A percentile compares a stretch with the other conserved stretches of the same genome.
phyloP scores from a whole-genome alignment of 2,329 filamentous ascomycete species.

The Aplosporella prunicola region DNA sequence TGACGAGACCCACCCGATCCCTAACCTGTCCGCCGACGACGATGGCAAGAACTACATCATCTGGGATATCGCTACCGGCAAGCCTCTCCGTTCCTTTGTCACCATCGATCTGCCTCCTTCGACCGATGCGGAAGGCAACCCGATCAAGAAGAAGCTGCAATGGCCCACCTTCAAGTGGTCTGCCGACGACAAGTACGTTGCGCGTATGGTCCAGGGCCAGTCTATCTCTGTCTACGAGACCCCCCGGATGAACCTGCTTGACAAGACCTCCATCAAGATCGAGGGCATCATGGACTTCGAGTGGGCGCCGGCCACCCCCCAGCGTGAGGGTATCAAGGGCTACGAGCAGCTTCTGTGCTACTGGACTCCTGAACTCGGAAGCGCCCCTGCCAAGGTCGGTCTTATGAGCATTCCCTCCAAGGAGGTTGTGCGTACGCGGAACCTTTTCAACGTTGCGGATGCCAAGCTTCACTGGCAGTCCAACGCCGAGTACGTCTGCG shows the following conservation, averaged over 20 bases:
- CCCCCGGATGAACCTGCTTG: conserved; percentile 78
- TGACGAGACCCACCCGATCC: conserved; percentile 75
- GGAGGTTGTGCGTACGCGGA: conserved; percentile 85
- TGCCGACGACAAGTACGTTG: conserved; percentile 92
- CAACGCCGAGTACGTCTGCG: conserved; percentile 84
- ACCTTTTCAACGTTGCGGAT: conserved; percentile 95
- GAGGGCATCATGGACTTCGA: conserved; percentile 97
- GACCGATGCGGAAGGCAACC: conserved; percentile 52
- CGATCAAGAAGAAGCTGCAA: conserved; percentile 81
- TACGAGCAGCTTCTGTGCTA: conserved; percentile 97
- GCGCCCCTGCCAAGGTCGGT: conserved; percentile 93
- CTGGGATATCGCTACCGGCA: conserved; percentile 87
- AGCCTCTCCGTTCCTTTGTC: conserved; percentile 85
- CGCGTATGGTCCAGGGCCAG: conserved; percentile 76
- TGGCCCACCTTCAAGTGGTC: conserved; percentile 99
- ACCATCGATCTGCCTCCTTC: conserved; percentile 69
- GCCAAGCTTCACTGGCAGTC: conserved; percentile 99
- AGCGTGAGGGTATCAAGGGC: conserved; percentile 74
- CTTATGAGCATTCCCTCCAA: conserved; percentile 95
- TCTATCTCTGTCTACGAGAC: conserved; percentile 88
- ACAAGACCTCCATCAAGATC: conserved; percentile 89
- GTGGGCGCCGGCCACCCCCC: conserved; percentile 79
- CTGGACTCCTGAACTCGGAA: conserved; percentile 97
- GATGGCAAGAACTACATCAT: conserved; percentile 99
- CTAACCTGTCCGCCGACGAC: conserved; percentile 68